Evolutionary conservation across 2,329 filamentous ascomycete genomes (phyloP).

Genomic region (Cylindrodendrum hubeiense): DNA sequence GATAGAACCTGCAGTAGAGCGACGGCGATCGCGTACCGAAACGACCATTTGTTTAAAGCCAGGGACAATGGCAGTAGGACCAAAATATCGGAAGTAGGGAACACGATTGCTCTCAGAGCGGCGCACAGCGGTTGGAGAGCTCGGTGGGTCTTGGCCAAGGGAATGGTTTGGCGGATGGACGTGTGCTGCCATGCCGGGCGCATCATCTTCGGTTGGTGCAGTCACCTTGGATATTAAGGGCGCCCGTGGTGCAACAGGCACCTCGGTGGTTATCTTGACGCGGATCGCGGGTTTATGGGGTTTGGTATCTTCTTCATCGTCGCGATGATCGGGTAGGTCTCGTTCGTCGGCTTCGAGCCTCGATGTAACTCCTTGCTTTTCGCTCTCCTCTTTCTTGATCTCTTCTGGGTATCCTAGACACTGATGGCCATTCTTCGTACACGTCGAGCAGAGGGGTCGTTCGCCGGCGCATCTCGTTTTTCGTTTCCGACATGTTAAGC

Average conservation of each 20-base stretch:
- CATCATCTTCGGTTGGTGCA: constrained; percentile 23
- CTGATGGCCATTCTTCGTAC: constrained; percentile 76
- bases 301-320: constrained; percentile 53
- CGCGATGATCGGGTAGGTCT: constrained; percentile 46
- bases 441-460: constrained; percentile 79
- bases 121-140: constrained; percentile 59
- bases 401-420: constrained; percentile 76
- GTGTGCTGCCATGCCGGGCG: constrained; percentile 11
- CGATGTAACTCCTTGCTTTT: constrained; percentile 33
- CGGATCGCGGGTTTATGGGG: constrained; percentile 42
- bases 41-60: constrained; percentile 95
- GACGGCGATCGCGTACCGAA: constrained; percentile 75
- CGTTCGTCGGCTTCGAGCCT: constrained; percentile 36
- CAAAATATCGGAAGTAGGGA: constrained; percentile 92
- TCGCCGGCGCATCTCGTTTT: constrained; percentile 83
- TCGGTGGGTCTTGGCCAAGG: constrained; percentile 39
- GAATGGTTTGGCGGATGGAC: constrained; percentile 18
- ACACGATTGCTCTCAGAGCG: constrained; percentile 73
- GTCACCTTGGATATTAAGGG: constrained; percentile 25
- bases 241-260: constrained; percentile 15
- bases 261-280: constrained; percentile 28
- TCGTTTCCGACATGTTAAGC: constrained; percentile 74
- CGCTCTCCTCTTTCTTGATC: constrained; percentile 57
- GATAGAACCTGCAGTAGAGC: constrained; percentile 69
- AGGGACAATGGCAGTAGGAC: constrained; percentile 89